Base-by-base conservation (phyloP, 768 basidiomycete species). In the Mycena galericulata region DNA sequence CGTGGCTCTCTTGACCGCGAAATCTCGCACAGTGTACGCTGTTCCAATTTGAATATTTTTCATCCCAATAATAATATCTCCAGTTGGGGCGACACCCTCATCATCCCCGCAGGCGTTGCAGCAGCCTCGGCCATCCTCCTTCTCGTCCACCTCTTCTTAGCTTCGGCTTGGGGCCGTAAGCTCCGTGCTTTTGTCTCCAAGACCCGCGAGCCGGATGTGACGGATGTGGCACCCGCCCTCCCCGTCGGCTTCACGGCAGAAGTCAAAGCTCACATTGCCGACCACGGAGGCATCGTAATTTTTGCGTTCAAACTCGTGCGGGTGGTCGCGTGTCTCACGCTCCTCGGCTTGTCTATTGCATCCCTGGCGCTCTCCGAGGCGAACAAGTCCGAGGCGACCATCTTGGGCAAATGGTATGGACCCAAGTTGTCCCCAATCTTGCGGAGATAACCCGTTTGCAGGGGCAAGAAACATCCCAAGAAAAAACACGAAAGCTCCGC, bases 291-390 rank as follows among this genome's bases (percentile, higher is more conserved):
- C 12, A 67, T 74, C 6, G 75, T 77, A 17, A 84, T 87, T 27
- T 89, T 87, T 75, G 73, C 74, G 17, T 84, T 83, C 76, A 86
- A 85, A 68, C 57, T 87, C 34, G 70, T 79, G 2, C 82, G 90
- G 26, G 76, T 88, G 6, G 59, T 86, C 3, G 82, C 82, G 30
- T 82, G 84, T 54, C 75, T 85, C 29, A 76, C 79, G 3, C 80
- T 91, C n/a, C 78, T 91, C 26, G 84, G 78, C 6, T 74, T 91
- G 18, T 87, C 86, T 10, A 76, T 87, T 55, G 82, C 83, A 2
- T 80, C 84, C 73, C 86, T 41, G 68, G 83, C 26, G 57, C 79
- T 20, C 76, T 81, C 40, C 75, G 82, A 53, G 75, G 78, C 41
- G 27, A 50, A 58, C 38, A 71, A 71, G 46, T 40, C 49, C 27